phyloP scores from a whole-genome alignment of 129 eudicot genomes.

The Helichrysum umbraculigerum region DNA sequence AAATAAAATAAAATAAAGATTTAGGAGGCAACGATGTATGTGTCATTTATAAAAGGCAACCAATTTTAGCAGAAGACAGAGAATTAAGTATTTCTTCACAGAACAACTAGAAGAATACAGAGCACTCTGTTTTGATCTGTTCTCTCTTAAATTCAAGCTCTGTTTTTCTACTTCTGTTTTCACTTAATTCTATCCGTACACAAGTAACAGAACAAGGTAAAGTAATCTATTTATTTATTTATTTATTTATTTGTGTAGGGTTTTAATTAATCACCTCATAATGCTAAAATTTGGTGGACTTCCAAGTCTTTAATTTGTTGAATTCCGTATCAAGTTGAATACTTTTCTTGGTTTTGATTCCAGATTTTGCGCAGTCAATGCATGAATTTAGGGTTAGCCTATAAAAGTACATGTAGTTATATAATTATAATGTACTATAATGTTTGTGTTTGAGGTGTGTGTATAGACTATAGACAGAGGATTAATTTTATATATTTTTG shows the following conservation, averaged over 20 bases:
- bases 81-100: neutral
- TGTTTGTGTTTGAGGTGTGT: neutral
- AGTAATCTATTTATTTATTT: neutral
- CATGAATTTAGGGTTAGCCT: neutral
- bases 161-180: neutral
- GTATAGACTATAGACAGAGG: neutral
- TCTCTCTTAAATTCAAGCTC: constrained; percentile 9
- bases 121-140: constrained; percentile 17
- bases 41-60: constrained; percentile 21
- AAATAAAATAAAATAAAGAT: no score
- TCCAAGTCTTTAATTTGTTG: neutral
- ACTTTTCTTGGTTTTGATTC: neutral
- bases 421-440: neutral
- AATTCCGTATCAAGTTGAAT: neutral
- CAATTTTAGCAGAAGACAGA: constrained; percentile 3
- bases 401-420: no score
- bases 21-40: constrained; percentile 8
- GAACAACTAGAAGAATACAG: constrained; percentile 1
- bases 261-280: neutral
- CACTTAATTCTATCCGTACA: constrained; percentile 9
- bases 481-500: neutral
- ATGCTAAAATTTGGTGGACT: neutral
- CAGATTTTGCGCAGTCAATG: constrained; percentile 10
- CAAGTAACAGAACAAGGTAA: neutral
- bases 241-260: neutral